Evolutionary conservation across 371 early-diverging fungal species (phyloP), one percentile per base, ranked within the genome.

Genomic region (Massospora cicadina): DNA sequence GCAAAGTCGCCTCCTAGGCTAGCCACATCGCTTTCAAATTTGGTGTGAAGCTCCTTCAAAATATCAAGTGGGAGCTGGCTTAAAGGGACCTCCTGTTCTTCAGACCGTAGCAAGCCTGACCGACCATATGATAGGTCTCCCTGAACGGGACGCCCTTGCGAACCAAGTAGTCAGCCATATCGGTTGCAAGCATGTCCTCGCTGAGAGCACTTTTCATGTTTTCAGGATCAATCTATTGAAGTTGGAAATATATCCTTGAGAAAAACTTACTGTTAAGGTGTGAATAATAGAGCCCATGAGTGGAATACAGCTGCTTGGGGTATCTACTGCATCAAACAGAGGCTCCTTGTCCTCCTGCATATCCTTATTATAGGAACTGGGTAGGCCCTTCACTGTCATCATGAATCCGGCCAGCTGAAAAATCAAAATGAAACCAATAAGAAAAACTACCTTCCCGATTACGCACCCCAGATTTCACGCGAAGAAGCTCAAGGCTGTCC

Each of bases 281-380:
- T 89, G 81, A 58, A 97, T 68, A 0, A 93, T 93, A 32, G 92
- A 92, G 1, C 89, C 79, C 13, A 89, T 82, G 69, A 97, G 93
- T 73, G 92, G 90, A 33, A 97, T 76, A 2, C 90, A 90, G 0
- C 89, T 91, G 55, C 82, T 75, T 32, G 94, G 71, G 0, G 90
- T 95, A 70, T 93, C 93, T 5, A 79, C 84, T 23, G 95, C 85
- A 68, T 95, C 95, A 75, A 97, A 95, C 81, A 97, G 81, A 30
- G 95, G 94, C 71, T 95, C 95, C 77, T 97, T 97, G 74, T 95
- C 98, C 76, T 95, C 98, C 74, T 97, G 98, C 69, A 97, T 81
- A 72, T 95, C 98, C 77, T 95, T 95, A 82, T 97, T 97, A 77
- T 97, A 97, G 12, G 98, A 93, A 72, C 89, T 89, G 7, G 98